Evolutionary conservation across 306 rosid genomes (phyloP).

Genomic region (Purshia tridentata): DNA sequence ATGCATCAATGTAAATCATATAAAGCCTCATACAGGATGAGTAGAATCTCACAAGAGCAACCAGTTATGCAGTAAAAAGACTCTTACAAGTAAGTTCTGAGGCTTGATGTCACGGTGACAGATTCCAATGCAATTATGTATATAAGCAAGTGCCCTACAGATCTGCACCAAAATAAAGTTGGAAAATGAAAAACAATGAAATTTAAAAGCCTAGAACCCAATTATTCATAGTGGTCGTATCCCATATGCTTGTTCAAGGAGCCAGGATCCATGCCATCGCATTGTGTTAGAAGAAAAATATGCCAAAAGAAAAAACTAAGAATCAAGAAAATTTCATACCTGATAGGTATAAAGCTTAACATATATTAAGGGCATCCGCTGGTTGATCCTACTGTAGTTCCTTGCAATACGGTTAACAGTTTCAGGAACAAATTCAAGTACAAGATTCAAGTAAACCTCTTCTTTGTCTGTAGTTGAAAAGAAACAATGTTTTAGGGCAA

Average conservation of each 20-base stretch:
- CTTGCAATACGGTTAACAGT: conserved; percentile 85
- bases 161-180: conserved; percentile 55
- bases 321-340: conserved; percentile 40
- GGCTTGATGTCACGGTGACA: conserved; percentile 99
- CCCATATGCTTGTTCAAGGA: neutral
- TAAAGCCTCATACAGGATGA: neutral
- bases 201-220: conserved; percentile 1
- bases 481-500: conserved; percentile 87
- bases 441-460: conserved; percentile 91
- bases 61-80: conserved; percentile 3
- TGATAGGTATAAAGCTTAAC: conserved; percentile 96
- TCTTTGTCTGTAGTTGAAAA: conserved; percentile 91
- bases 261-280: neutral
- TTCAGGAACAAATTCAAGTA: conserved; percentile 95
- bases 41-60: neutral
- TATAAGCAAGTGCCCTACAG: conserved; percentile 95
- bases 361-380: conserved; percentile 91
- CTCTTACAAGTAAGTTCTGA: conserved; percentile 90
- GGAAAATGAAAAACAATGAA: conserved; percentile 2
- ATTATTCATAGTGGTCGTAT: neutral
- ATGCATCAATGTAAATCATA: neutral
- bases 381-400: conserved; percentile 85
- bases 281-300: neutral
- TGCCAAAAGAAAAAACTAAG: neutral
- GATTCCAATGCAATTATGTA: conserved; percentile 92